These are phyloP conservation scores for Colletotrichum gloeosporioides DNA, from an alignment of 2,329 filamentous ascomycete genomes.

Conservation along the genomic window DNA sequence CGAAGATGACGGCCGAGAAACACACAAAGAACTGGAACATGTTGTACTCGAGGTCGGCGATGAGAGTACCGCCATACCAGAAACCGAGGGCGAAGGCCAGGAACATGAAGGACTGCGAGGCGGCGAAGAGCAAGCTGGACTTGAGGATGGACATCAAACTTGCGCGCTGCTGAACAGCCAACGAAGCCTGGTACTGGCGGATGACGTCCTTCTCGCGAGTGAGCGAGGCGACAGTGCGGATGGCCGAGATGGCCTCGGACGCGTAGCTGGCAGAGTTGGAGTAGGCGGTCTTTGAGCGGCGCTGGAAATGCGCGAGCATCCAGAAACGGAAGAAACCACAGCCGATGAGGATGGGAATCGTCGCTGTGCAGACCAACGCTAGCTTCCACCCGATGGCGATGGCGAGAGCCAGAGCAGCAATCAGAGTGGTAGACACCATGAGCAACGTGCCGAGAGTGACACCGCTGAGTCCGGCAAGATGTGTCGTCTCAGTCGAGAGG, in stretches of 20 bases:
- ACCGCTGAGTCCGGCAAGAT: slow-evolving; percentile 86
- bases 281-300: slow-evolving; percentile 80
- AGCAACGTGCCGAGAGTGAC: slow-evolving; percentile 86
- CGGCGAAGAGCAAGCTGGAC: slow-evolving; percentile 81
- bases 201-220: slow-evolving; percentile 87
- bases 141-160: slow-evolving; percentile 77
- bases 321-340: slow-evolving; percentile 91
- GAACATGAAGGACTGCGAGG: slow-evolving; percentile 84
- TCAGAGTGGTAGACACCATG: slow-evolving; percentile 79
- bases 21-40: slow-evolving; percentile 93
- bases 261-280: slow-evolving; percentile 84
- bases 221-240: slow-evolving; percentile 90
- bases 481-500: slow-evolving; percentile 87
- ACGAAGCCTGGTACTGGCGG: slow-evolving; percentile 69
- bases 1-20: slow-evolving; percentile 88
- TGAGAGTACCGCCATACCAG: slow-evolving; percentile 86
- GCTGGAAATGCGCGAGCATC: slow-evolving; percentile 80
- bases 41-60: slow-evolving; percentile 72
- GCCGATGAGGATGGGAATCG: slow-evolving; percentile 76
- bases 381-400: slow-evolving; percentile 88
- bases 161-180: slow-evolving; percentile 69
- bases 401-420: slow-evolving; percentile 73
- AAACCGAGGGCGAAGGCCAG: slow-evolving; percentile 86
- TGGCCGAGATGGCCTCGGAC: slow-evolving; percentile 91
- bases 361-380: slow-evolving; percentile 80